These are phyloP conservation scores for Claviceps paspali DNA, from an alignment of 2,329 filamentous ascomycete species.

Conservation along the genomic window DNA sequence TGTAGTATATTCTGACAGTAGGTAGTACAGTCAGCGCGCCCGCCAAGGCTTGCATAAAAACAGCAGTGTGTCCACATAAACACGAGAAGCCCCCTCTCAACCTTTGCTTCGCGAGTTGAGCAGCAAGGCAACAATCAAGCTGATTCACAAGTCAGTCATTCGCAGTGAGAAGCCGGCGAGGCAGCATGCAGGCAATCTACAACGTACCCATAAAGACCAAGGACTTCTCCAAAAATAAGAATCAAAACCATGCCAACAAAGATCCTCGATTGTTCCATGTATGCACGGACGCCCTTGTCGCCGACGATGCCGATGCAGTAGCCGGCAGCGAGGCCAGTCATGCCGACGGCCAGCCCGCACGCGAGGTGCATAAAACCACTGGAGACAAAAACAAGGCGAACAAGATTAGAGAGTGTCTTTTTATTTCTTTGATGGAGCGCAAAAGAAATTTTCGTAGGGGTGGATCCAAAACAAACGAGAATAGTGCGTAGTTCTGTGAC, in stretches of 20 bases:
- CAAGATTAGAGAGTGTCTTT: constrained; percentile 7
- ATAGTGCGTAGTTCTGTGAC: constrained; percentile 59
- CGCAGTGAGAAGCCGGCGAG: not conserved
- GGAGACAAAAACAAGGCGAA: constrained; percentile 1
- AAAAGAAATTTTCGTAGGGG: no score
- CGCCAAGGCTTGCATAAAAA: not conserved
- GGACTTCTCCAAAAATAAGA: constrained; percentile 92
- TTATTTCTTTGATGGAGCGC: not conserved
- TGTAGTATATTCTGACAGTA: not conserved
- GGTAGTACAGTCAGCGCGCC: not conserved
- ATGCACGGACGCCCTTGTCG: constrained; percentile 83
- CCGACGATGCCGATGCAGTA: constrained; percentile 95
- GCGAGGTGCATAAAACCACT: constrained; percentile 89
- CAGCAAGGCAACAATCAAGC: constrained; percentile 83
- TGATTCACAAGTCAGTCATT: constrained; percentile 19
- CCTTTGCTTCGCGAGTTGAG: constrained; percentile 74
- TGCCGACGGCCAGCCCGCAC: constrained; percentile 76
- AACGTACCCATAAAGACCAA: constrained; percentile 87
- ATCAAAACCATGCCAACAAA: constrained; percentile 99
- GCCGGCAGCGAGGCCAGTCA: constrained; percentile 84
- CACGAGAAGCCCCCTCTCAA: constrained; percentile 18
- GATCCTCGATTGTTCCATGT: constrained; percentile 90
- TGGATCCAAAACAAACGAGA: constrained; percentile 42
- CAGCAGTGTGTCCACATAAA: not conserved
- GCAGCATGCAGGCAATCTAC: no score